Evolutionary conservation across 768 basidiomycete species (phyloP).

Genomic region (Austroboletus eburneus): DNA sequence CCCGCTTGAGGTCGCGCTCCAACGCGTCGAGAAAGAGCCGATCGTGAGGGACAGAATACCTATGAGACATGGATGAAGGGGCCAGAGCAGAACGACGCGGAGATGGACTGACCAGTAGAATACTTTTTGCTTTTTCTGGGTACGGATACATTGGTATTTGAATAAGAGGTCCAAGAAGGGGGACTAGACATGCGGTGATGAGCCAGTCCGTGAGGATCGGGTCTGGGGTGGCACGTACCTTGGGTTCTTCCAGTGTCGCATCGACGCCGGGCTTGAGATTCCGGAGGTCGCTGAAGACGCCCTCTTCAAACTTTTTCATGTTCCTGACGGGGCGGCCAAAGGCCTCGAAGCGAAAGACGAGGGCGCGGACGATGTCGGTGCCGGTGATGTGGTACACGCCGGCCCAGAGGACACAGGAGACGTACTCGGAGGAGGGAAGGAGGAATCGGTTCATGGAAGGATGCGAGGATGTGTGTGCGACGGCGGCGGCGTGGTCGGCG

Average conservation of each 20-base stretch:
- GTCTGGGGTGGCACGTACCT: slow-evolving; percentile 46
- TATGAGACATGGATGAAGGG: slow-evolving; percentile 26
- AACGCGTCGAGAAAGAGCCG: slow-evolving; percentile 95
- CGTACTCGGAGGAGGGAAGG: slow-evolving; percentile 82
- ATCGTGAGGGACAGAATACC: slow-evolving; percentile 97
- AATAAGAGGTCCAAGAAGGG: slow-evolving; percentile 91
- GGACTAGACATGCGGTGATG: slow-evolving; percentile 47
- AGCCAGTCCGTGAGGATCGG: background rate
- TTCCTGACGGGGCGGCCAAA: slow-evolving; percentile 88
- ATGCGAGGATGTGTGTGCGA: slow-evolving; percentile 52
- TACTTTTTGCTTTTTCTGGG: slow-evolving; percentile 99
- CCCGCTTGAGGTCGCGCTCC: slow-evolving; percentile 93
- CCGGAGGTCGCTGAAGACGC: slow-evolving; percentile 88
- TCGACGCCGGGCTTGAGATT: slow-evolving; percentile 94
- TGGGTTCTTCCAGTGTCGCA: slow-evolving; percentile 93
- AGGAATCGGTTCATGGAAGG: slow-evolving; percentile 83
- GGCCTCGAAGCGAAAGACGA: slow-evolving; percentile 92
- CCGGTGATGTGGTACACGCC: slow-evolving; percentile 93
- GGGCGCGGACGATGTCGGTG: slow-evolving; percentile 92
- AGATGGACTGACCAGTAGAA: slow-evolving; percentile 77
- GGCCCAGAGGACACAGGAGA: slow-evolving; percentile 90
- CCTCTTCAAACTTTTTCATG: slow-evolving; percentile 98
- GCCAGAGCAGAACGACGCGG: background rate
- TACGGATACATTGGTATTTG: slow-evolving; percentile 95
- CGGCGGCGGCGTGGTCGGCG: slow-evolving; percentile 19